These are phyloP conservation scores for Scleroderma citrinum DNA, from an alignment of 768 basidiomycete genomes.

Conservation along the genomic window DNA sequence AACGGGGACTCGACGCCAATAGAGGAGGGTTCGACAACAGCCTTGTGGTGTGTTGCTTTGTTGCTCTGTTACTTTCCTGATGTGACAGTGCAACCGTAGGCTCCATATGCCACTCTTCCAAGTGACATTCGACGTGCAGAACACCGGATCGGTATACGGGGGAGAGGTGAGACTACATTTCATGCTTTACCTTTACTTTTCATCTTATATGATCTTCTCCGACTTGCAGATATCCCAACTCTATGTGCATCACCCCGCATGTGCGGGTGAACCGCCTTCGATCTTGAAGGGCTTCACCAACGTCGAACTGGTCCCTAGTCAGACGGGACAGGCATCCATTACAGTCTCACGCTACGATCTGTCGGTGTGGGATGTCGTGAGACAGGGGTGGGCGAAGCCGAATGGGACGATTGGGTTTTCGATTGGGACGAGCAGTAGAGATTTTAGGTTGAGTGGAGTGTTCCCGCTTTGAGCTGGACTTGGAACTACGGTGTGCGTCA, in stretches of 20 bases:
- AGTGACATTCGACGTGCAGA: constrained; percentile 60
- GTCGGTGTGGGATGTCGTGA: constrained; percentile 68
- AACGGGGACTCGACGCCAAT: constrained; percentile 49
- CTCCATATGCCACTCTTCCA: constrained; percentile 60
- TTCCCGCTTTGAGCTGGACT: not conserved
- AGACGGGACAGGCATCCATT: constrained; percentile 44
- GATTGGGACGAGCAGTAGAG: constrained; percentile 65
- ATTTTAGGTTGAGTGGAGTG: constrained; percentile 47
- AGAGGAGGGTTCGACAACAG: constrained; percentile 52
- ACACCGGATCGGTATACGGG: constrained; percentile 58
- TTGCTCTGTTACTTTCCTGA: not conserved
- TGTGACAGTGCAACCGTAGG: constrained; percentile 32
- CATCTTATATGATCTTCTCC: not conserved
- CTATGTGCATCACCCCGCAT: constrained; percentile 62
- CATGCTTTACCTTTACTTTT: not conserved
- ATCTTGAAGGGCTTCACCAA: constrained; percentile 68
- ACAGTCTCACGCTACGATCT: constrained; percentile 63
- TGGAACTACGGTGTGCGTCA: too few relatives aligned
- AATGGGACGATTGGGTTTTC: constrained; percentile 55
- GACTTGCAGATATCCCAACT: constrained; percentile 63
- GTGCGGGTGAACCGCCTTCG: constrained; percentile 64
- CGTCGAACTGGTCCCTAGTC: constrained; percentile 42
- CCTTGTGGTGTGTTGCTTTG: constrained; percentile 44
- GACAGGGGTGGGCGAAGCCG: constrained; percentile 73
- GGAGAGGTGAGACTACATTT: constrained; percentile 48